phyloP scores from a whole-genome alignment of 2,329 filamentous ascomycete genomes.

The Sarocladium kiliense region DNA sequence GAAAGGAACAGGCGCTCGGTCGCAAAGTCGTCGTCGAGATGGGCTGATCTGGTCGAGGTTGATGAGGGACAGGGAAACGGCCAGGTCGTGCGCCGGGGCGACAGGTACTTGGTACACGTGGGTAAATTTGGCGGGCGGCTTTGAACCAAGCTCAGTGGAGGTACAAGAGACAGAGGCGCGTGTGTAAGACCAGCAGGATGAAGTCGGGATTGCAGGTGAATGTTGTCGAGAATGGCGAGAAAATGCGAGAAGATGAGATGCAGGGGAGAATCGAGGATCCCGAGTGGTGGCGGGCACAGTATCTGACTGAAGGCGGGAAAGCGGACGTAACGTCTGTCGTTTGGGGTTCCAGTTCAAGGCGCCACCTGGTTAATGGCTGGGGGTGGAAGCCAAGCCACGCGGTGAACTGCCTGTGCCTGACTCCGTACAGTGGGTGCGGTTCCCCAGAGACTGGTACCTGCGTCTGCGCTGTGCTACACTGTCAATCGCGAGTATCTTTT shows the following conservation, averaged over 20 bases:
- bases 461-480: background rate
- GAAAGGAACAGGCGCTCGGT: background rate
- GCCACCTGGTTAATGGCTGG: background rate
- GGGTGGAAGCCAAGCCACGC: background rate
- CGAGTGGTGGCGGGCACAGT: background rate
- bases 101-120: conserved; percentile 6
- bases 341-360: background rate
- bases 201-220: too few relatives aligned
- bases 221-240: too few relatives aligned
- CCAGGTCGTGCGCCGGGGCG: background rate
- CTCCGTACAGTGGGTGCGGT: background rate
- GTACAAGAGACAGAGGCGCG: background rate
- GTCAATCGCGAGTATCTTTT: background rate
- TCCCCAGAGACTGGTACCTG: background rate
- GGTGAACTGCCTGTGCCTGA: background rate
- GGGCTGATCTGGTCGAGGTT: background rate
- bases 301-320: background rate
- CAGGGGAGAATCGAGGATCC: background rate
- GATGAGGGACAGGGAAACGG: conserved; percentile 7
- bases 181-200: background rate
- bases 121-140: conserved; percentile 1
- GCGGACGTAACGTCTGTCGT: background rate
- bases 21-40: background rate
- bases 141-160: background rate
- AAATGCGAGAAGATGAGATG: background rate